Conservation (phyloP, 768 basidiomycete species). For the Lentinula raphanica region DNA sequence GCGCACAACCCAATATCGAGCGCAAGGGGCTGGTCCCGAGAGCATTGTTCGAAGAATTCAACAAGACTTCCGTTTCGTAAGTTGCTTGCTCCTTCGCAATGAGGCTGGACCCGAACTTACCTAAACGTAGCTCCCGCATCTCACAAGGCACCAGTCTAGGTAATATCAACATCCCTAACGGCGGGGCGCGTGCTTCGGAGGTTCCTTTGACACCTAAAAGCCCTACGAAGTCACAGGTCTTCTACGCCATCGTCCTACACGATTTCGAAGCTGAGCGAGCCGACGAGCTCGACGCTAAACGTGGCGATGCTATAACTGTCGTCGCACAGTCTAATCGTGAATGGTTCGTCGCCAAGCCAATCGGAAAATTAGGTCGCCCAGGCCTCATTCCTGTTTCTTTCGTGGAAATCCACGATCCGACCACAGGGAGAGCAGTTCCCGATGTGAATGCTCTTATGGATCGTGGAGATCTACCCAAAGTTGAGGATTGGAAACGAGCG, state of each 20-base stretch:
- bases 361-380: slow-evolving; percentile 89
- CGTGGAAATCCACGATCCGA: slow-evolving; percentile 92
- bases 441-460: slow-evolving; percentile 80
- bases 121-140: slow-evolving; percentile 31
- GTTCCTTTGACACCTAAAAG: slow-evolving; percentile 21
- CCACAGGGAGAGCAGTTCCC: slow-evolving; percentile 71
- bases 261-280: slow-evolving; percentile 94
- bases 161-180: slow-evolving; percentile 15
- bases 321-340: slow-evolving; percentile 99
- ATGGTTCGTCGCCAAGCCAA: slow-evolving; percentile 99
- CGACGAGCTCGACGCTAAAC: slow-evolving; percentile 93
- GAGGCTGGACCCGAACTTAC: slow-evolving; percentile 9
- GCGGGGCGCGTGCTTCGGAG: slow-evolving; percentile 15
- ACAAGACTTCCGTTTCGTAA: slow-evolving; percentile 63
- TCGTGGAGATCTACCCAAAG: slow-evolving; percentile 82
- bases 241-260: slow-evolving; percentile 93
- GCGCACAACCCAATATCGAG: slow-evolving; percentile 92
- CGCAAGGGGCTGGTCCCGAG: slow-evolving; percentile 85
- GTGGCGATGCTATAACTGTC: slow-evolving; percentile 91
- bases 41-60: slow-evolving; percentile 85
- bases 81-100: slow-evolving; percentile 22
- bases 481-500: slow-evolving; percentile 98
- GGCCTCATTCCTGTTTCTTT: slow-evolving; percentile 97
- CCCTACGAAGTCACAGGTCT: slow-evolving; percentile 54
- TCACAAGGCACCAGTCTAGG: slow-evolving; percentile 32